Evolutionary conservation across 2,329 filamentous ascomycete genomes (phyloP).

Genomic region (Colletotrichum sp.): DNA sequence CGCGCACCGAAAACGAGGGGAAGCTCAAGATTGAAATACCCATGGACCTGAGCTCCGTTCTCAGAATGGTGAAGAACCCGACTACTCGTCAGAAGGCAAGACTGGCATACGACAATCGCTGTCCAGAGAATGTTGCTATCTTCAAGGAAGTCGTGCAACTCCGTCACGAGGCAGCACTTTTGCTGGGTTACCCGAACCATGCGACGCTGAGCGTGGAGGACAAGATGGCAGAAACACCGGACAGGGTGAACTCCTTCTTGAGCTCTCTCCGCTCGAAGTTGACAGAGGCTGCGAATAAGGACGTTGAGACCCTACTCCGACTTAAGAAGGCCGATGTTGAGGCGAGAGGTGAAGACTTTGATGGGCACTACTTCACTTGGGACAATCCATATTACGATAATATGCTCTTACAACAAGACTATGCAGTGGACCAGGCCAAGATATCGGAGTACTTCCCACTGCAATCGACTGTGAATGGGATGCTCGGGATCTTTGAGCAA

Average conservation of each 20-base stretch:
- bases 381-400: slow-evolving; percentile 60
- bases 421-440: slow-evolving; percentile 56
- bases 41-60: slow-evolving; percentile 77
- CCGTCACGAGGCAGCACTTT: slow-evolving; percentile 77
- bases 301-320: slow-evolving; percentile 54
- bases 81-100: slow-evolving; percentile 54
- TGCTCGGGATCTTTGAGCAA: slow-evolving; percentile 51
- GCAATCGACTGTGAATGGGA: slow-evolving; percentile 54
- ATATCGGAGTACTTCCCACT: slow-evolving; percentile 64
- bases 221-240: slow-evolving; percentile 83
- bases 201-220: slow-evolving; percentile 78
- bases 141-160: slow-evolving; percentile 79
- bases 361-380: slow-evolving; percentile 59
- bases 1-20: slow-evolving; percentile 64
- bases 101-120: not conserved
- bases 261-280: slow-evolving; percentile 40
- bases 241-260: slow-evolving; percentile 72
- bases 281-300: slow-evolving; percentile 50
- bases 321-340: slow-evolving; percentile 54
- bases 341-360: slow-evolving; percentile 31
- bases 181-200: slow-evolving; percentile 79
- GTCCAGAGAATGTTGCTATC: slow-evolving; percentile 58
- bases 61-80: slow-evolving; percentile 76
- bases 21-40: slow-evolving; percentile 80
- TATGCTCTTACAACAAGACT: slow-evolving; percentile 57